Percentiles rank a stretch among this genome's conserved stretches.
Conservation (phyloP, 2,329 filamentous ascomycete species). For the Colletotrichum godetiae region DNA sequence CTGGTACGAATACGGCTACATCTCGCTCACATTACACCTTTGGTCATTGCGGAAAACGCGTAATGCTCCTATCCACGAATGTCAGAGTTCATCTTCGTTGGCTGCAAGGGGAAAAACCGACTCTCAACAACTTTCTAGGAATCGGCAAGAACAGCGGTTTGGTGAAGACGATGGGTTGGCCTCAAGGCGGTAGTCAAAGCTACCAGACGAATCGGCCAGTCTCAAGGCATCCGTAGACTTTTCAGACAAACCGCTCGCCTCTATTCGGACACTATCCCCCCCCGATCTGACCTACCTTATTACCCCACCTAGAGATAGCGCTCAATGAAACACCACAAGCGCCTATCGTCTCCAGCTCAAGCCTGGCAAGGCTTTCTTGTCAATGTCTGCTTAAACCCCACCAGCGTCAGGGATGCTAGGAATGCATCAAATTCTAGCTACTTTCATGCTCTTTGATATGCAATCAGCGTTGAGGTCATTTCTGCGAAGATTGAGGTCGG, state of each 20-base stretch:
- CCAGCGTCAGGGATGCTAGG: background rate
- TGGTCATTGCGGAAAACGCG: background rate
- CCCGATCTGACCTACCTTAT: conserved; percentile 13
- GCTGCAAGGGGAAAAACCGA: background rate
- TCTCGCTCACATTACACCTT: background rate
- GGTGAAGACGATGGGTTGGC: background rate
- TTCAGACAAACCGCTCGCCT: conserved; percentile 28
- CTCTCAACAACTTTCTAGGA: background rate
- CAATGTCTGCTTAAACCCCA: background rate
- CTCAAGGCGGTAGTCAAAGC: background rate
- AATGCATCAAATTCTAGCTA: background rate
- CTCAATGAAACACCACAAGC: background rate
- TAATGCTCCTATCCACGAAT: background rate
- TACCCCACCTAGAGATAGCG: background rate
- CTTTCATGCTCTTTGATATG: background rate
- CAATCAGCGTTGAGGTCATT: background rate
- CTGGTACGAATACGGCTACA: background rate
- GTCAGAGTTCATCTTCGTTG: background rate
- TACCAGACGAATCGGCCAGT: background rate
- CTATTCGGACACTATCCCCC: background rate
- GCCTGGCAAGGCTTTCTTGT: background rate
- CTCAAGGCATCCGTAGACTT: background rate
- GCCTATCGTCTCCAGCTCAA: background rate
- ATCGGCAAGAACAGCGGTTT: background rate
- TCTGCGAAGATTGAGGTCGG: background rate